phyloP scores from a whole-genome alignment of 306 rosid species.

The Rosa persica region DNA sequence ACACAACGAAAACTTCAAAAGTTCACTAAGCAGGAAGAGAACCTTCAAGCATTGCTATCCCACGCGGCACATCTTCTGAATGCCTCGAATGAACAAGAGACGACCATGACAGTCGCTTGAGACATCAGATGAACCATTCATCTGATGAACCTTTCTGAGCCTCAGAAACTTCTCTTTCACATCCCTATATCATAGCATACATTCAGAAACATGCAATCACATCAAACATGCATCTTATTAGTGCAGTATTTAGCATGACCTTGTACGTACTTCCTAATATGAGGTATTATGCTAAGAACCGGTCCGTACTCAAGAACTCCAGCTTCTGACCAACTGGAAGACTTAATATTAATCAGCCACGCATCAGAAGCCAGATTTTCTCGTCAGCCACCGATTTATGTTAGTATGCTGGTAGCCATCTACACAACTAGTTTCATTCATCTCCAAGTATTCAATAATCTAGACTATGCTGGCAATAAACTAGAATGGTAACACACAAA shows the following conservation, averaged over 20 bases:
- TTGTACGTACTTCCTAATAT: background rate
- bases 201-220: constrained; percentile 2
- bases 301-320: too few species aligned
- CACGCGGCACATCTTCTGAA: constrained; percentile 81
- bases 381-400: background rate
- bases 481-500: background rate
- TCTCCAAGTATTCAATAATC: background rate
- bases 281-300: background rate
- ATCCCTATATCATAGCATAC: constrained; percentile 46
- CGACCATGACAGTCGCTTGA: constrained; percentile 76
- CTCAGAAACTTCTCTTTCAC: constrained; percentile 81
- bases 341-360: background rate
- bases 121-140: constrained; percentile 54
- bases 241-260: background rate
- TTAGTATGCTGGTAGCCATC: background rate
- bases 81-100: constrained; percentile 90
- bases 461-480: background rate
- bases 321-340: background rate
- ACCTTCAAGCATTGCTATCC: constrained; percentile 96
- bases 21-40: background rate
- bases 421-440: background rate
- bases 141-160: constrained; percentile 58
- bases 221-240: background rate
- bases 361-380: background rate
- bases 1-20: background rate